Percentiles rank a stretch among this genome's conserved stretches.
These are phyloP conservation scores for Mycena crocata DNA, from an alignment of 768 basidiomycete genomes.

Conservation along the genomic window DNA sequence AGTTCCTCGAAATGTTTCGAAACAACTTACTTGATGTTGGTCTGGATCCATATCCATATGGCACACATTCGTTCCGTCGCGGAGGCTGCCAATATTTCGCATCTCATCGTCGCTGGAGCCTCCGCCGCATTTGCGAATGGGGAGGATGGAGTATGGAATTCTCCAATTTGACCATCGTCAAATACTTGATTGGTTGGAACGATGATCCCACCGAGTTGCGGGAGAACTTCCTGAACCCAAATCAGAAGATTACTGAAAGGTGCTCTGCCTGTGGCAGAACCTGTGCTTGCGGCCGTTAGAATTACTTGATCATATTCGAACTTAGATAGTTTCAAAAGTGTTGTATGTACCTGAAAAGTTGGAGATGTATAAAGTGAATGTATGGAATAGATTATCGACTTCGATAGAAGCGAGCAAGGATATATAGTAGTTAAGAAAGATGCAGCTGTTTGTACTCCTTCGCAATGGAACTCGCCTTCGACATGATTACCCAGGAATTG, in stretches of 20 bases:
- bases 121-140: slow-evolving; percentile 57
- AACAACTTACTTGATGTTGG: slow-evolving; percentile 55
- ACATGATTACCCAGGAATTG: slow-evolving; percentile 19
- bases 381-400: not conserved
- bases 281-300: slow-evolving; percentile 41
- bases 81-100: slow-evolving; percentile 56
- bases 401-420: not conserved
- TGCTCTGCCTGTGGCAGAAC: slow-evolving; percentile 46
- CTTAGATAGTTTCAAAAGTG: too few species aligned
- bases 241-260: slow-evolving; percentile 33
- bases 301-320: too few species aligned
- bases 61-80: slow-evolving; percentile 54
- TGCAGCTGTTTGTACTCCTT: slow-evolving; percentile 12
- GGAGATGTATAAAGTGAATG: too few species aligned
- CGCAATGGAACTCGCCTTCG: slow-evolving; percentile 26
- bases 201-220: slow-evolving; percentile 47
- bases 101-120: slow-evolving; percentile 44
- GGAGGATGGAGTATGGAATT: slow-evolving; percentile 59
- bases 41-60: slow-evolving; percentile 50
- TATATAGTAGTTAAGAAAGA: slow-evolving; percentile 15
- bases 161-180: slow-evolving; percentile 53
- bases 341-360: too few species aligned
- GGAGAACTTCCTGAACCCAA: slow-evolving; percentile 52
- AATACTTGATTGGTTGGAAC: slow-evolving; percentile 55
- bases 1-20: slow-evolving; percentile 51